Evolutionary conservation across 768 basidiomycete species (phyloP), one percentile per base, ranked within the genome.

Genomic region (Boletus huronensis): DNA sequence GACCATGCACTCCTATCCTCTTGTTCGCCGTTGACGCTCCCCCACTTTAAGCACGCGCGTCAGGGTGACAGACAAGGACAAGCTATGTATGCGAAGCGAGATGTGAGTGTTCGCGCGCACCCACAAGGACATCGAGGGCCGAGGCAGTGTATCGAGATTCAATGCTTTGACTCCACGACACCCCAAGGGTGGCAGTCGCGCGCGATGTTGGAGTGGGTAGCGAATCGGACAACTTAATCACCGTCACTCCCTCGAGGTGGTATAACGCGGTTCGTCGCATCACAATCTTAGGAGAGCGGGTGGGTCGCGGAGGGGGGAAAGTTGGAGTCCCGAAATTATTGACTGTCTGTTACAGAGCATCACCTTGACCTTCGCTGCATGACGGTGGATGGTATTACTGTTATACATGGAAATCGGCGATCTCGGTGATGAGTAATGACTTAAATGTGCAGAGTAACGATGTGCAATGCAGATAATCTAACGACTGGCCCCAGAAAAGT

Each of bases 381-480:
- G 54, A 51, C 25, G 45, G 34, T 25, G 49, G 47, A 55, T 50
- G 52, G 48, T 55, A 50, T 67, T 48, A 32, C 31, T 66, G 59
- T 59, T 58, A 43, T 70, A 67, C 65, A 67, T 51, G 46, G 45
- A 46, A 52, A 52, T 34, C 51, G 53, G 55, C 59, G 23, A 43
- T 58, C 53, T 64, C 56, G 49, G 38, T 55, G 60, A 54, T 52
- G 61, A 54, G 58, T 58, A 55, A 58, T 52, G 64, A 36, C 42
- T 58, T 59, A 61, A 58, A 59, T 67, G 63, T 67, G 64, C 49
- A 52, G 53, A 54, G 54, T 60, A 58, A 48, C 54, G 26, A 56
- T 64, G 54, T 57, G 57, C 48, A 44, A 60, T 68, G 61, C 59
- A 56, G 52, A 61, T 54, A 58, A 54, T 64, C 64, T 59, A 60